Evolutionary conservation across 2,329 filamentous ascomycete genomes (phyloP).

Genomic region (Chaetomium strumarium): DNA sequence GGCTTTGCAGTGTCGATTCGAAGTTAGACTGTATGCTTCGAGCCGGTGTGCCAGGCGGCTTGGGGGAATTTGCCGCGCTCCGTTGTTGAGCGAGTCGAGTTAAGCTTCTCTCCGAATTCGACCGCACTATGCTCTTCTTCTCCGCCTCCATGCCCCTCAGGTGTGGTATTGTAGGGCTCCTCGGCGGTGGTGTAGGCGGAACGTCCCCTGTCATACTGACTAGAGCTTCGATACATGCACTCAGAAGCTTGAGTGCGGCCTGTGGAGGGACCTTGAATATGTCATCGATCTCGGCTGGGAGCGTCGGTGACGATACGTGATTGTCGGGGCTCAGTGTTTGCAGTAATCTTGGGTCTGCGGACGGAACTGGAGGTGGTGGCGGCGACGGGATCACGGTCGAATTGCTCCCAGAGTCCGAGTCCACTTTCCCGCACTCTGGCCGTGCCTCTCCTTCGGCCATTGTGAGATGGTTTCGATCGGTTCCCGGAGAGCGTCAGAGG

Average conservation of each 20-base stretch:
- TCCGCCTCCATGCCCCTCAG: conserved; percentile 59
- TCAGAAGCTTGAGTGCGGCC: conserved; percentile 74
- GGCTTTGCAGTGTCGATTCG: not conserved
- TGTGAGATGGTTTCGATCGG: not conserved
- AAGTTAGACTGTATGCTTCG: conserved; percentile 4
- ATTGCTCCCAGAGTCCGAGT: conserved; percentile 14
- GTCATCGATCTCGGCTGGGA: conserved; percentile 46
- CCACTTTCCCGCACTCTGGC: conserved; percentile 3
- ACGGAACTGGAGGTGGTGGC: conserved; percentile 35
- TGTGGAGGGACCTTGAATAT: conserved; percentile 67
- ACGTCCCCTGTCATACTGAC: conserved; percentile 71
- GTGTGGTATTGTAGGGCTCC: conserved; percentile 56
- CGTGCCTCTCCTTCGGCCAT: conserved; percentile 16
- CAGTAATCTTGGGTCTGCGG: conserved; percentile 32
- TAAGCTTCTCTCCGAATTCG: conserved; percentile 51
- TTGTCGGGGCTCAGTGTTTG: conserved; percentile 8
- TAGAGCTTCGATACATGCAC: conserved; percentile 62
- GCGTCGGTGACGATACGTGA: conserved; percentile 24
- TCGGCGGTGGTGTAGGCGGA: conserved; percentile 69
- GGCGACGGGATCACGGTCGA: conserved; percentile 29
- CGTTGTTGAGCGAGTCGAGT: conserved; percentile 39
- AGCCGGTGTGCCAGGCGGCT: conserved; percentile 14
- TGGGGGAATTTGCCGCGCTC: conserved; percentile 25
- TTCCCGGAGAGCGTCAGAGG: not conserved
- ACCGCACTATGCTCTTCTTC: conserved; percentile 54